Conservation (phyloP, 2,329 filamentous ascomycete species). For the Monosporascus sp. region DNA sequence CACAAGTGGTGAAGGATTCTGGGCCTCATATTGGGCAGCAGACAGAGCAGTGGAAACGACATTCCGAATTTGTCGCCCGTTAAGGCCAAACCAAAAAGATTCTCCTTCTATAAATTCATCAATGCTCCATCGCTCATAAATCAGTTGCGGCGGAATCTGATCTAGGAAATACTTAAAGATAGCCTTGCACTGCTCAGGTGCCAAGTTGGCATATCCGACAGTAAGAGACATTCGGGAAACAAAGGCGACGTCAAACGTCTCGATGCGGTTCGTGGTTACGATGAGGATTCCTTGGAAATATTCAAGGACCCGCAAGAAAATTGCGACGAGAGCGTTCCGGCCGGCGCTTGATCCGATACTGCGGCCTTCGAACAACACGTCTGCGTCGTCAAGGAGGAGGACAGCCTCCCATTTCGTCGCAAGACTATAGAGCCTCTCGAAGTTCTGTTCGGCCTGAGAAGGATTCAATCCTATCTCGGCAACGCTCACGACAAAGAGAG, state of each 20-base stretch:
- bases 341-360: slow-evolving; percentile 1
- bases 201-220: slow-evolving; percentile 12
- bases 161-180: slow-evolving; percentile 13
- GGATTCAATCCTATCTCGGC: slow-evolving; percentile 8
- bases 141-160: slow-evolving; percentile 4
- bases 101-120: neutral
- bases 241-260: slow-evolving; percentile 16
- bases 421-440: slow-evolving; percentile 6
- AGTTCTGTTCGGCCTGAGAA: slow-evolving; percentile 5
- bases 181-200: slow-evolving; percentile 3
- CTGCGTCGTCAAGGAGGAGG: slow-evolving; percentile 4
- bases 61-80: neutral
- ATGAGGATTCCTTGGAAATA: slow-evolving; percentile 10
- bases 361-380: slow-evolving; percentile 13
- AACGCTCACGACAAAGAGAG: slow-evolving; percentile 5
- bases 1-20: neutral
- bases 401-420: slow-evolving; percentile 21
- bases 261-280: slow-evolving; percentile 18
- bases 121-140: neutral
- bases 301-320: slow-evolving; percentile 9
- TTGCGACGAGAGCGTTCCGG: slow-evolving; percentile 12
- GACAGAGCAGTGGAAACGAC: neutral
- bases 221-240: slow-evolving; percentile 15
- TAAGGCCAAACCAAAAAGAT: neutral
- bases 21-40: neutral